Conservation (phyloP, 495 filamentous ascomycete species). For the Penicillium coffeae region DNA sequence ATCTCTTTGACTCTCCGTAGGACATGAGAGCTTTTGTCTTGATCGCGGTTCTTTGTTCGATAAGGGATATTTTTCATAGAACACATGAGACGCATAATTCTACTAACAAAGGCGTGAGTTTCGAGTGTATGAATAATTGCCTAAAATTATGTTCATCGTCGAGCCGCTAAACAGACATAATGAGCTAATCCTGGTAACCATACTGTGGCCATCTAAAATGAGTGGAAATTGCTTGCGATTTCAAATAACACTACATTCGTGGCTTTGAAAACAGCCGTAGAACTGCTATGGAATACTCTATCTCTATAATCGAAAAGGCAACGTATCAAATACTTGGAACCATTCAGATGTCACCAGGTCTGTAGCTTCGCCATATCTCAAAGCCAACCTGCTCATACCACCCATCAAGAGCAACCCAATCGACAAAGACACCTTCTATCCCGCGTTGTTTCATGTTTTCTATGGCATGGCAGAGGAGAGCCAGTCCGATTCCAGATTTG, state of each 20-base stretch:
- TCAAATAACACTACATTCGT: neutral
- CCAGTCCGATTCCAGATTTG: conserved; percentile 42
- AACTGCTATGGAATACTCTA: neutral
- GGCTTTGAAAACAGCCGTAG: neutral
- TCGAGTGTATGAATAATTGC: neutral
- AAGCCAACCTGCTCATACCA: conserved; percentile 52
- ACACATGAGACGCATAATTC: no score
- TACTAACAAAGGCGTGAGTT: no score
- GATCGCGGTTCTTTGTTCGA: no score
- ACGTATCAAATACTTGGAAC: neutral
- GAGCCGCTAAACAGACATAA: no score
- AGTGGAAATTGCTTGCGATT: no score
- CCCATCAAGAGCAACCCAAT: conserved; percentile 47
- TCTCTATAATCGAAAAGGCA: neutral
- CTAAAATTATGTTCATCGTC: neutral
- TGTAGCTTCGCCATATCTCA: conserved; percentile 41
- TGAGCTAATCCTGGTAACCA: no score
- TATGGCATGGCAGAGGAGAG: conserved; percentile 46
- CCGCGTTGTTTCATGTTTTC: conserved; percentile 46
- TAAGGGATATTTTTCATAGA: no score
- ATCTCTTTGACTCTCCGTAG: no score
- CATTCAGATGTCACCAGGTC: conserved; percentile 26
- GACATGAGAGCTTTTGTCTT: no score
- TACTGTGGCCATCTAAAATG: no score
- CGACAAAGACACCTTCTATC: conserved; percentile 47